Evolutionary conservation across 352 stramenopile genomes (phyloP), one percentile per base, ranked within the genome.

Genomic region (Aphanomyces euteiches): DNA sequence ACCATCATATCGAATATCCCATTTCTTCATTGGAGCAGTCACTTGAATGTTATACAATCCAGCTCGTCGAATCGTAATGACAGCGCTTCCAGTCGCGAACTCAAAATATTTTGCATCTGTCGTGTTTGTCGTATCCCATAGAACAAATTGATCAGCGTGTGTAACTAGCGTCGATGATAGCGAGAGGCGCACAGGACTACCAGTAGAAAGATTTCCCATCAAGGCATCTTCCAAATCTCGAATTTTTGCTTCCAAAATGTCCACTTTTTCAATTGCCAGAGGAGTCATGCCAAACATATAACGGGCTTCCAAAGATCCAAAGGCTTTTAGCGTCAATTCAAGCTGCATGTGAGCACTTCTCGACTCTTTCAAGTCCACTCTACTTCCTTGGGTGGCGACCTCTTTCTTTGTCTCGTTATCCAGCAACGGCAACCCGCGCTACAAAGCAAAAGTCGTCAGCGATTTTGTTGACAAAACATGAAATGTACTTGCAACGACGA

Each of bases 1-100:
- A 50, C 43, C 17, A n/a, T 50, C 10, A 12, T 50, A n/a, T n/a
- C 43, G 0, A 1, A 12, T n/a, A n/a, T n/a, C 10, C 17, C 43
- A 50, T n/a, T n/a, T 28, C n/a, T n/a, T n/a, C 28, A 28, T 28
- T 28, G 28, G 28, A 28, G 28, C 28, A 28, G 28, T 28, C 28
- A 28, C 43, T 50, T 50, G 43, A 50, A 50, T n/a, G 43, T n/a
- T n/a, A n/a, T 50, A 50, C 43, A 50, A 50, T n/a, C 43, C 43
- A n/a, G 43, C 1, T 2, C 2, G 10, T 1, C 10, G 43, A 12
- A 50, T 12, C 10, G 43, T 50, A 50, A 50, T n/a, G 10, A 3
- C 10, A 50, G 2, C 17, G 10, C 2, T 50, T n/a, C 17, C 43
- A 12, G 43, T 50, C 43, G 2, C 1, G 10, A 50, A 1, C 43